Evolutionary conservation across 805 yeast genomes (phyloP).

Genomic region (Danielia reshetovae): DNA sequence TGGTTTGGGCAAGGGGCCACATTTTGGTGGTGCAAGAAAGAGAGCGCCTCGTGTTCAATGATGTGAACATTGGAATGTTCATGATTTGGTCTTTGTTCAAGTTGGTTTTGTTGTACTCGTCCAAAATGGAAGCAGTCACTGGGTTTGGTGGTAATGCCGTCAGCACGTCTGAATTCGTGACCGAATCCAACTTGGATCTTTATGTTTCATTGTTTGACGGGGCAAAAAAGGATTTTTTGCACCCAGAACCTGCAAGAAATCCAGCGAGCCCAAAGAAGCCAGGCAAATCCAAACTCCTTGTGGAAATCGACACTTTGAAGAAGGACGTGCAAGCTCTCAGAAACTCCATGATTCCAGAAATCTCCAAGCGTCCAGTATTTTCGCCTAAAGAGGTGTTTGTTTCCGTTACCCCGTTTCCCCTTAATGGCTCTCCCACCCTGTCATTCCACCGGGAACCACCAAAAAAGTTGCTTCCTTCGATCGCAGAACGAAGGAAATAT

Average conservation of each 20-base stretch:
- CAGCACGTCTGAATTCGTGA: neutral
- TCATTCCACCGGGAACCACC: neutral
- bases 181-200: neutral
- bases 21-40: conserved; percentile 24
- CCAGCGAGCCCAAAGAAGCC: too few species aligned
- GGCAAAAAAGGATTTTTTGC: too few species aligned
- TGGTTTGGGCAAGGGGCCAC: conserved; percentile 24
- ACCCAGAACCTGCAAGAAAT: too few species aligned
- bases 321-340: too few species aligned
- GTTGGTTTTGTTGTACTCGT: conserved; percentile 15
- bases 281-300: too few species aligned
- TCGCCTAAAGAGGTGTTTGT: neutral
- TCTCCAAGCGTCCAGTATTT: too few species aligned
- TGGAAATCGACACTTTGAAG: too few species aligned
- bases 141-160: neutral
- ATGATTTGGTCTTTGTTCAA: conserved; percentile 30
- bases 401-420: neutral
- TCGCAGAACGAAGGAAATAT: too few species aligned
- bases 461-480: neutral
- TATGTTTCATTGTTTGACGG: neutral
- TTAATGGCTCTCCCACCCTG: neutral
- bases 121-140: neutral
- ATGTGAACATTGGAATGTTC: conserved; percentile 34
- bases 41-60: conserved; percentile 27
- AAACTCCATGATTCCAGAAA: too few species aligned